Base-by-base conservation (phyloP, 768 basidiomycete species). In the Zangia roseola region DNA sequence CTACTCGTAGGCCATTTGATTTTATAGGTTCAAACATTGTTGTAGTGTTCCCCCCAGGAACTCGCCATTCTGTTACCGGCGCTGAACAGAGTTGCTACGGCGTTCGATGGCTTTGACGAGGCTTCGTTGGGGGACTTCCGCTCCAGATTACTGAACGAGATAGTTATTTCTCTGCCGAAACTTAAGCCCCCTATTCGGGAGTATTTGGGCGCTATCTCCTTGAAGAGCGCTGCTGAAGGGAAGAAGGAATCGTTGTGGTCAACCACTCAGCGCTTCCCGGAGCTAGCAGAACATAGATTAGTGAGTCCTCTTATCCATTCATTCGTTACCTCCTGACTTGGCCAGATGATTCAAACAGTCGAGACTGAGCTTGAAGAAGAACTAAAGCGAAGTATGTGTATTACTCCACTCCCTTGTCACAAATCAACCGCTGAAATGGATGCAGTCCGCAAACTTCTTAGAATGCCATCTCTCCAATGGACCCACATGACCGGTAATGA, bases 21-120 rank as follows among this genome's bases (percentile, higher is more conserved):
- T 30, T 39, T n/a, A 40, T 25, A 1, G 10, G 10, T 17, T 37
- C 24, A 33, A 35, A 45, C 21, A 10, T 9, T 21, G 38, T 42
- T 26, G 5, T 55, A 91, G 86, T 93, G 91, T 44, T 86, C 86
- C 2, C 89, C 94, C 0, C 76, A 83, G 61, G 95, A 99, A 62
- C 76, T 97, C 12, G 79, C 83, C 0, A 64, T 80, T 6, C 72
- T 97, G 14, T 76, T 98, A 6, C 75, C 80, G 6, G 88, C 91
- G 4, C 88, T 97, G 55, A 71, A 78, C 33, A 84, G 81, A 44
- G 74, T 97, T 38, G 85, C 81, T 0, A 68, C 67, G 21, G 78
- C 86, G 2, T 93, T 91, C 54, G 73, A 77, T 9, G 64, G 63
- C 14, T 68, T 79, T 10, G 67, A 74, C 2, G 59, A 61, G n/a